Evolutionary conservation across 495 filamentous ascomycete genomes (phyloP).

Genomic region (Lindgomyces ingoldianus): DNA sequence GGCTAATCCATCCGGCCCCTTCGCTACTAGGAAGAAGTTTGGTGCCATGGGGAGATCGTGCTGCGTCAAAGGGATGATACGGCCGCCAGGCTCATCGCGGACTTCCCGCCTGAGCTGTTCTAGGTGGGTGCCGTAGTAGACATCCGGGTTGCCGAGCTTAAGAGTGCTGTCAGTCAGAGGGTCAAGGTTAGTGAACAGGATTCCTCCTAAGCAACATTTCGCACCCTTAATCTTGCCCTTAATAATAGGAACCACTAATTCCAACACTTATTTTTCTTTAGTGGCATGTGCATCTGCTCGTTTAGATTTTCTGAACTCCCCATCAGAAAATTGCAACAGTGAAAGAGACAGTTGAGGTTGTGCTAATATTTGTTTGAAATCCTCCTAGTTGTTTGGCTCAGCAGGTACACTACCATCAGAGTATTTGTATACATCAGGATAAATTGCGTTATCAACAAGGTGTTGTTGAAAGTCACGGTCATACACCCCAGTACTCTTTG

Average conservation of each 20-base stretch:
- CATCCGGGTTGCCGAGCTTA: conserved; percentile 43
- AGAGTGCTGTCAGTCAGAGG: conserved; percentile 42
- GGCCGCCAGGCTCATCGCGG: conserved; percentile 34
- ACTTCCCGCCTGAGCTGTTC: conserved; percentile 37
- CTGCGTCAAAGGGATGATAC: conserved; percentile 47
- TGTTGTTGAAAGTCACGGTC: conserved; percentile 36
- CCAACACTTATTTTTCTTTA: conserved; percentile 43
- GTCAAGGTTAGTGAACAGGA: conserved; percentile 45
- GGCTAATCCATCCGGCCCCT: conserved; percentile 42
- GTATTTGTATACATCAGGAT: conserved; percentile 32
- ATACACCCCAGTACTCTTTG: conserved; percentile 30
- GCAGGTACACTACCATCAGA: conserved; percentile 25
- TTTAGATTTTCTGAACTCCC: conserved; percentile 40
- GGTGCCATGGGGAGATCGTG: conserved; percentile 45
- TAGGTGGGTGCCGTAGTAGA: conserved; percentile 47
- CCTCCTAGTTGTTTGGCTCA: conserved; percentile 32
- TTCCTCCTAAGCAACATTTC: conserved; percentile 32
- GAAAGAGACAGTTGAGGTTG: conserved; percentile 46
- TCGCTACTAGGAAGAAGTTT: conserved; percentile 49
- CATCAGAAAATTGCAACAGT: conserved; percentile 43
- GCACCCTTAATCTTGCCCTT: conserved; percentile 32
- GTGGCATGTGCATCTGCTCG: conserved; percentile 39
- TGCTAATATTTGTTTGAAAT: conserved; percentile 37
- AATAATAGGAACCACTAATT: conserved; percentile 45
- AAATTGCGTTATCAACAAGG: conserved; percentile 33